Evolutionary conservation across 2,329 filamentous ascomycete species (phyloP), one percentile per base, ranked within the genome.

Genomic region (Chaetomiaceae sp.): DNA sequence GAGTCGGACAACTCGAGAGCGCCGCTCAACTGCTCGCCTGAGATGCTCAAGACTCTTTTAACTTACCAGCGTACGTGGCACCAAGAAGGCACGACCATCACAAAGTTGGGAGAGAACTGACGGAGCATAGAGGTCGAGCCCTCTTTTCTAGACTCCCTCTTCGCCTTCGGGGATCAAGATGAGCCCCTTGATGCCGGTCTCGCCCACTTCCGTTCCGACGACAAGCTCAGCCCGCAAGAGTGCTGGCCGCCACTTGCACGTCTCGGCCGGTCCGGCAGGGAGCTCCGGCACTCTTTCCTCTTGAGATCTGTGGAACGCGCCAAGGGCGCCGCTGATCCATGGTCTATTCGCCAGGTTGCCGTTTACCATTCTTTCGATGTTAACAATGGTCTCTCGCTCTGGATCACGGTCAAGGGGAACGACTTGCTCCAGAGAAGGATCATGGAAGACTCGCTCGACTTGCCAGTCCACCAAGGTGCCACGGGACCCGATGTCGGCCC

Each of bases 331-430:
- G 9, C 25, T 27, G 33, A 31, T 5, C 53, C 39, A 8, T 55
- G 53, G 53, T 46, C 47, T 3, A 43, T 51, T 19, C 47, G 53
- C 7, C 53, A 51, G 22, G 29, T 34, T 3, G 53, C 53, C 3
- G 47, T 34, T 17, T 51, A 55, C 29, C 42, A 50, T 22, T 51
- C 53, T 3, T 55, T 55, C 34, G 53, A 55, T 31, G 46, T 55
- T 4, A 22, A 23, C 3, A 47, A 29, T 2, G 53, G 53, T 3
- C 40, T 31, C 23, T 12, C 47, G 4, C 17, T 55, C 34, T 55
- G 47, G 40, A 51, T 55, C 4, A 51, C 42, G 3, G 19, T 47
- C 39, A 55, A 55, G 20, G 46, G 47, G 4, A 55, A 51, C 47
- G 40, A 47, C 33, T 19, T 34, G 4, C 23, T 55, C n/a, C 31